These are phyloP conservation scores for Alternaria sp. DNA, from an alignment of 2,329 filamentous ascomycete genomes.

Conservation along the genomic window DNA sequence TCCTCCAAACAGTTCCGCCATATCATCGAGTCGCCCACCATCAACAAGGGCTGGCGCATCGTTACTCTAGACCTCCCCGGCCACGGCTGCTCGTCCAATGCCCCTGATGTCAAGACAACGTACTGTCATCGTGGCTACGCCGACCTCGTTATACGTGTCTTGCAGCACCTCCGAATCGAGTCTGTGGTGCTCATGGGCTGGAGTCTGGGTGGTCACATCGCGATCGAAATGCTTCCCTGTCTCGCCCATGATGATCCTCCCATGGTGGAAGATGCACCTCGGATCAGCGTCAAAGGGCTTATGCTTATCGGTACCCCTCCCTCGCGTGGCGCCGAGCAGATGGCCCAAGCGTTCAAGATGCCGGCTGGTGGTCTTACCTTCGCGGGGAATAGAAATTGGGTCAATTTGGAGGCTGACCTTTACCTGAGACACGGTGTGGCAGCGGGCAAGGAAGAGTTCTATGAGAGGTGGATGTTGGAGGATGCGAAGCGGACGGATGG, in stretches of 20 bases:
- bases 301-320: constrained; percentile 41
- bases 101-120: constrained; percentile 25
- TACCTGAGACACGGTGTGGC: constrained; percentile 25
- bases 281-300: constrained; percentile 26
- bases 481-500: constrained; percentile 37
- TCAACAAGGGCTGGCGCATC: constrained; percentile 25
- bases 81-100: constrained; percentile 40
- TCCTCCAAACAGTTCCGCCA: constrained; percentile 35
- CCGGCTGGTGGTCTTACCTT: constrained; percentile 14
- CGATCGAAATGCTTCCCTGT: constrained; percentile 38
- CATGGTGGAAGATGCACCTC: neutral
- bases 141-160: constrained; percentile 36
- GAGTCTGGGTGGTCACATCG: constrained; percentile 43
- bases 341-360: constrained; percentile 16
- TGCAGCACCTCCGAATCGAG: constrained; percentile 23
- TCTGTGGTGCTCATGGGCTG: constrained; percentile 39
- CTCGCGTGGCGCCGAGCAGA: constrained; percentile 27
- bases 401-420: constrained; percentile 18
- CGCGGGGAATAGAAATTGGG: constrained; percentile 23
- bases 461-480: constrained; percentile 36
- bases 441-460: constrained; percentile 11
- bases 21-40: constrained; percentile 22
- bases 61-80: constrained; percentile 45
- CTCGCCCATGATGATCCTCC: neutral
- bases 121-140: constrained; percentile 45